Base-by-base conservation (phyloP, 768 basidiomycete genomes). In the Agrocybe chaxingu region DNA sequence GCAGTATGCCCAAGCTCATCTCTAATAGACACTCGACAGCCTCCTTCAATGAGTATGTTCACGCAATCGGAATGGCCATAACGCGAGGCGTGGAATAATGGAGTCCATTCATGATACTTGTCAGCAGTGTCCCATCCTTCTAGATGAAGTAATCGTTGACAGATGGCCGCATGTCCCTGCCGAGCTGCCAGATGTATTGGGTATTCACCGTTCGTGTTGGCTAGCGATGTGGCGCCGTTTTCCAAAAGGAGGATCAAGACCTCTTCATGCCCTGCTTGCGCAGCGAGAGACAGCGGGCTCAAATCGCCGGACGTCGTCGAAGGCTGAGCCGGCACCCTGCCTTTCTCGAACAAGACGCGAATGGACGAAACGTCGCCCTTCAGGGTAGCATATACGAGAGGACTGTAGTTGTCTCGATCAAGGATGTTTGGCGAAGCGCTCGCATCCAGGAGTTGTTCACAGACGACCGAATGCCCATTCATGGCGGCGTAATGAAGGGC, bases 31-130 rank as follows among this genome's bases (percentile, higher is more conserved):
- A 89, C 81, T 45, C 87, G 80, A 54, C 85, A 81, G 5, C 91
- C 87, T 5, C 89, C 91, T 42, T 84, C 79, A 7, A 98, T 74
- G 16, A 98, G 77, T n/a, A 89, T 76, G 35, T 72, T 70, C 37
- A 98, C 79, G 61, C 90, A 96, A 6, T 74, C 74, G 12, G 76
- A 68, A 55, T 85, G 87, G 1, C 95, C 94, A 54, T 92, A 87
- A 34, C 92, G 85, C 4, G 94, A 87, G 2, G 97, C 93, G 67
- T 98, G 95, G 62, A 95, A 93, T 39, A 98, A 76, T 19, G 97
- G 97, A 6, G 95, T 98, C 93, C 96, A 98, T 65, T 97, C 92
- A 63, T 96, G 89, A 67, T 96, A 98, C 69, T 95, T 98, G 76
- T 99, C 97, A 1, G 87, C 84, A 7, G 80, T 76, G 66, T 92